Percentiles rank a stretch among this genome's conserved stretches.
Evolutionary conservation across 805 yeast genomes (phyloP).

Genomic region (Yarrowia divulgata): DNA sequence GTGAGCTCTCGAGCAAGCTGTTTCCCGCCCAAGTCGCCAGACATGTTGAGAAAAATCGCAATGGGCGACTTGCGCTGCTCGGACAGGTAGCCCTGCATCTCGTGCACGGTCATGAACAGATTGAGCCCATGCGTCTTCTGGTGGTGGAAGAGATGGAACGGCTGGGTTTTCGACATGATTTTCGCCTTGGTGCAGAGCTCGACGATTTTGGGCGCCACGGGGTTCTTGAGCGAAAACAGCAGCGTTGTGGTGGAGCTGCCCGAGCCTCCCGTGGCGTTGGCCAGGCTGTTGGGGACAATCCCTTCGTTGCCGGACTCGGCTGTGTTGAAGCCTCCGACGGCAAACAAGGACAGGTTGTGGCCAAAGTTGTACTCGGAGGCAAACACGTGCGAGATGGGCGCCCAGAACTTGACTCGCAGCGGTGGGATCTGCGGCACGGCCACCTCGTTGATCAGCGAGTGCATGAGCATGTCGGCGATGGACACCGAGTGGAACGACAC

Average conservation of each 20-base stretch:
- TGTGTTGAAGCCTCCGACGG: constrained; percentile 5
- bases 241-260: background rate
- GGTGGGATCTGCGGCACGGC: constrained; percentile 74
- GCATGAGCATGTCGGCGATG: constrained; percentile 84
- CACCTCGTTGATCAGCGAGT: constrained; percentile 83
- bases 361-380: constrained; percentile 56
- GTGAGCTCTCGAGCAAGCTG: constrained; percentile 47
- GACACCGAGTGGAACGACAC: constrained; percentile 57
- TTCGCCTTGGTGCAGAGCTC: constrained; percentile 71
- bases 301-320: constrained; percentile 18
- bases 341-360: constrained; percentile 48
- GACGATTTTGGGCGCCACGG: constrained; percentile 55
- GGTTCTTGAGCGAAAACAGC: background rate
- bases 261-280: background rate
- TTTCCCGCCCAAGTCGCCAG: constrained; percentile 46
- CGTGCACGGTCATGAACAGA: constrained; percentile 52
- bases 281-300: background rate
- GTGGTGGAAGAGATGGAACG: constrained; percentile 79
- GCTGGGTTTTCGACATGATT: constrained; percentile 76
- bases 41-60: constrained; percentile 68
- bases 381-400: constrained; percentile 62
- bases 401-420: constrained; percentile 73
- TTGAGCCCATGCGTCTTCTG: constrained; percentile 40
- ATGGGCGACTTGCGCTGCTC: constrained; percentile 61
- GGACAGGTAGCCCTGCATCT: constrained; percentile 48